Evolutionary conservation across 345 rosid genomes (phyloP), one percentile per base, ranked within the genome.

Genomic region (Boechera retrofracta): DNA sequence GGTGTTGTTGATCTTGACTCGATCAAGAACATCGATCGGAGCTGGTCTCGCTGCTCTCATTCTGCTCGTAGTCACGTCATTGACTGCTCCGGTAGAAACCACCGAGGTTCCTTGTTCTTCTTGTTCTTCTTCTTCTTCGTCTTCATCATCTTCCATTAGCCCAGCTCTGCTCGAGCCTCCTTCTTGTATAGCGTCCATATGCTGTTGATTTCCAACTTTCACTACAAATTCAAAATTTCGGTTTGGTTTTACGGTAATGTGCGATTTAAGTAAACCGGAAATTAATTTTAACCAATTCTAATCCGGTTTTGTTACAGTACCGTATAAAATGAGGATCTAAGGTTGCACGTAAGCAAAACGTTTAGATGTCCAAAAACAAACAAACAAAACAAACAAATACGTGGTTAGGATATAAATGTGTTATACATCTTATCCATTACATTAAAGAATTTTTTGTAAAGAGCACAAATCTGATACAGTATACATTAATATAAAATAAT

Each of bases 121-220:
- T 28, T 42, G 73, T 2, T 65, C 72, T 10, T 42, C 74, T 10
- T 65, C 74, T 6, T 65, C 33, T 3, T 79, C 78, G 10, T 78
- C 82, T 0, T 47, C 83, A 4, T 53, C 72, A 11, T 77, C 89
- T 39, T 80, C 85, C 5, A 64, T 38, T 65, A 0, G 66, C n/a
- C 73, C 87, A 48, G 77, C 86, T 67, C 21, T 48, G 75, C 84
- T 85, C 31, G 82, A 63, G 1, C 55, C 83, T 67, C 78, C 86
- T 57, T 47, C 85, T 54, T 83, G 81, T 56, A 89, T 91, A 18
- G 54, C 82, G 28, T 87, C 93, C 87, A 88, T 64, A 4, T 65
- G 81, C 5, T 55, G 72, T 18, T 41, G 16, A 58, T 6, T 79
- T 73, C 81, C 62, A 57, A 21, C 47, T 16, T 47, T 64, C 67